Conservation (phyloP, 192 early-diverging fungal genomes). For the Radiomyces spectabilis region DNA sequence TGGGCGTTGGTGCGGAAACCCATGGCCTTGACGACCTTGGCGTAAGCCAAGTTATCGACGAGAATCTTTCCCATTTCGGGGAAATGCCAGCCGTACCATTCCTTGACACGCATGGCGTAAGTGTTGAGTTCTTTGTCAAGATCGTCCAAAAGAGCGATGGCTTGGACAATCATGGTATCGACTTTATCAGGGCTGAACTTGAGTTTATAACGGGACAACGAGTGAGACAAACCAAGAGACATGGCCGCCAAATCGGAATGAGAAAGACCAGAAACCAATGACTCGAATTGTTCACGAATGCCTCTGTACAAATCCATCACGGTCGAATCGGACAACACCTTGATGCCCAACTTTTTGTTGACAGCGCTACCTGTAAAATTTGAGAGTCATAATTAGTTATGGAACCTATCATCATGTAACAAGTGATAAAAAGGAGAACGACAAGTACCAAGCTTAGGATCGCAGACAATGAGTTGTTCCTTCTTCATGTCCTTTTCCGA, state of each 20-base stretch:
- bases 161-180: constrained; percentile 99
- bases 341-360: constrained; percentile 81
- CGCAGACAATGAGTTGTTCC: constrained; percentile 85
- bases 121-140: constrained; percentile 99
- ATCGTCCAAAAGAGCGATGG: constrained; percentile 94
- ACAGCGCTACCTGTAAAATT: constrained; percentile 51
- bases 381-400: too few species aligned
- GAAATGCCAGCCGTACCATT: constrained; percentile 99
- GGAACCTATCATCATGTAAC: too few species aligned
- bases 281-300: constrained; percentile 89
- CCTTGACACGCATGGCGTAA: constrained; percentile 89
- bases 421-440: too few species aligned
- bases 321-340: constrained; percentile 75
- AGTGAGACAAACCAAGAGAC: constrained; percentile 98
- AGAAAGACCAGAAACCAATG: constrained; percentile 81
- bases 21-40: constrained; percentile 84
- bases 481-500: constrained; percentile 85
- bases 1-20: constrained; percentile 84
- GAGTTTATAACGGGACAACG: constrained; percentile 97
- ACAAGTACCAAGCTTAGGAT: constrained; percentile 84
- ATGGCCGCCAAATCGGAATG: constrained; percentile 89
- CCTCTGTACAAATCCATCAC: constrained; percentile 93
- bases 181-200: constrained; percentile 99
- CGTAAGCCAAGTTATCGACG: constrained; percentile 91
- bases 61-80: constrained; percentile 97